Evolutionary conservation across 2,329 filamentous ascomycete genomes (phyloP).

Genomic region (Tolypocladium paradoxum): DNA sequence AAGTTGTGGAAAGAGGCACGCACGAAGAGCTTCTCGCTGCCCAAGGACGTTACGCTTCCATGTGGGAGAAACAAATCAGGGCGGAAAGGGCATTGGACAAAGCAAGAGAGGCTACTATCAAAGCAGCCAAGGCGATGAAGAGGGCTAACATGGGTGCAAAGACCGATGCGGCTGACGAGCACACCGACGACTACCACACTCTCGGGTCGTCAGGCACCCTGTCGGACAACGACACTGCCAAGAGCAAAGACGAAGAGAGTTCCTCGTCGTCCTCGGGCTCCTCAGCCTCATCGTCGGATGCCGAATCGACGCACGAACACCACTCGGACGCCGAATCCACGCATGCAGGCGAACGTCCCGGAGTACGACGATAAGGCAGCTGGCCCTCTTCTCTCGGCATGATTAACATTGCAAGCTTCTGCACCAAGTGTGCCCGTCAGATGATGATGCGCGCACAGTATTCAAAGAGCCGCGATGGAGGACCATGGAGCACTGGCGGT

Average conservation of each 20-base stretch:
- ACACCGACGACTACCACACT: slow-evolving; percentile 33
- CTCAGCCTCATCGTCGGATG: slow-evolving; percentile 23
- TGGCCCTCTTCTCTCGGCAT: not conserved
- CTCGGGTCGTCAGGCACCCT: slow-evolving; percentile 34
- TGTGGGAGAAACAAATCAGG: slow-evolving; percentile 84
- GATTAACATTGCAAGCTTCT: not conserved
- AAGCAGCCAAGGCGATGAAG: slow-evolving; percentile 27
- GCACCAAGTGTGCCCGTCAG: not conserved
- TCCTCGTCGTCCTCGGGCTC: slow-evolving; percentile 11
- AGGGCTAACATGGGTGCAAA: slow-evolving; percentile 37
- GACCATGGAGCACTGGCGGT: not conserved
- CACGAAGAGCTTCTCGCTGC: slow-evolving; percentile 64
- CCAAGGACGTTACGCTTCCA: slow-evolving; percentile 65
- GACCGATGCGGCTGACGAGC: slow-evolving; percentile 22
- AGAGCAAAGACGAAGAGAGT: slow-evolving; percentile 21
- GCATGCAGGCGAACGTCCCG: slow-evolving; percentile 1
- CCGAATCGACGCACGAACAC: slow-evolving; percentile 23
- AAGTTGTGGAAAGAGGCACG: slow-evolving; percentile 66
- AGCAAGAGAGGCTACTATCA: slow-evolving; percentile 24
- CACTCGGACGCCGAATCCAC: slow-evolving; percentile 5
- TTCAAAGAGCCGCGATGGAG: not conserved
- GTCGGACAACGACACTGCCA: slow-evolving; percentile 21
- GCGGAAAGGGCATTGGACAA: slow-evolving; percentile 51
- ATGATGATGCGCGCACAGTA: not conserved
- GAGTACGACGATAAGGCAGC: not conserved